A percentile compares a stretch with the other conserved stretches of the same genome.
These are phyloP conservation scores for Aspergillus taichungensis DNA, from an alignment of 495 filamentous ascomycete genomes.

Conservation along the genomic window DNA sequence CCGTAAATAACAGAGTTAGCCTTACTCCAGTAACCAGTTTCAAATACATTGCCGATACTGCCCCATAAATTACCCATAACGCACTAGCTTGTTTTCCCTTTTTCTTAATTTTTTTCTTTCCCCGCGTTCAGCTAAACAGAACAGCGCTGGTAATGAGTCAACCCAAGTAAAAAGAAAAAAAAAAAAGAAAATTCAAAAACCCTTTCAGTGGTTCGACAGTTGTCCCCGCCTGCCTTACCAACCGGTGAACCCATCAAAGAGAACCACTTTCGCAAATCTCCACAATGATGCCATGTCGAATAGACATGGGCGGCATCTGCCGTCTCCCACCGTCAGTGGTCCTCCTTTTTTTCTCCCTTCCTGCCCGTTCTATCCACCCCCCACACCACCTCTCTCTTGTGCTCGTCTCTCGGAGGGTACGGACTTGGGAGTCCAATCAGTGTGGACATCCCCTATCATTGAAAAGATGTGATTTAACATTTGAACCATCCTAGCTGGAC, in stretches of 20 bases:
- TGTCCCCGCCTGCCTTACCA: neutral
- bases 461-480: too few relatives aligned
- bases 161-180: neutral
- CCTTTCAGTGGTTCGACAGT: neutral
- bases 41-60: too few relatives aligned
- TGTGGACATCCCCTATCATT: too few relatives aligned
- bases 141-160: neutral
- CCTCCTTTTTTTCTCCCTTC: neutral
- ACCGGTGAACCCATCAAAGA: conserved; percentile 1
- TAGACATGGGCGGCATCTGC: conserved; percentile 8
- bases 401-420: too few relatives aligned
- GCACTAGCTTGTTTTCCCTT: too few relatives aligned
- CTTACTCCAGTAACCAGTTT: too few relatives aligned
- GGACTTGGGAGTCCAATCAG: too few relatives aligned
- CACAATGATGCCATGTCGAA: conserved; percentile 3
- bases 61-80: too few relatives aligned
- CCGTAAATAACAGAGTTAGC: too few relatives aligned
- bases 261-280: conserved; percentile 3
- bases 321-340: neutral
- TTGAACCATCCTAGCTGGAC: too few relatives aligned
- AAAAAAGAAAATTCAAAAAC: neutral
- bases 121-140: conserved; percentile 7
- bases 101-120: neutral
- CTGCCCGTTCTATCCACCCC: neutral
- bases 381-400: too few relatives aligned